phyloP scores from a whole-genome alignment of 1,139 yeast species.

The Kazachstania sp. region DNA sequence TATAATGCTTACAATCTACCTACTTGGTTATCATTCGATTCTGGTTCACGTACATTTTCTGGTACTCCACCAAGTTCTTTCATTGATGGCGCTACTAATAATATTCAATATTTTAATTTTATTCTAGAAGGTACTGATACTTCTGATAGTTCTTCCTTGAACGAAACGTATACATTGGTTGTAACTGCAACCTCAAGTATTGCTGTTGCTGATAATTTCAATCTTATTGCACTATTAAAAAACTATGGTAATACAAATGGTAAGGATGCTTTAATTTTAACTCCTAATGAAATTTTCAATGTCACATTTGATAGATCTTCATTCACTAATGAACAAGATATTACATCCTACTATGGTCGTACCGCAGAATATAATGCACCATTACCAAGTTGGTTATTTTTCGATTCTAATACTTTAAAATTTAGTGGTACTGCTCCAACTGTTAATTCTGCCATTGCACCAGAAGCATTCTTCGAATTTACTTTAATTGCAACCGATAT shows the following conservation, averaged over 20 bases:
- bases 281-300: constrained; percentile 57
- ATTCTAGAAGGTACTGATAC: constrained; percentile 59
- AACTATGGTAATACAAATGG: constrained; percentile 65
- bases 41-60: constrained; percentile 47
- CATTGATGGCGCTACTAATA: constrained; percentile 32
- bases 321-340: constrained; percentile 38
- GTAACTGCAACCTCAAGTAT: constrained; percentile 51
- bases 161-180: constrained; percentile 45
- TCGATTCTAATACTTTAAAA: constrained; percentile 52
- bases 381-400: constrained; percentile 80
- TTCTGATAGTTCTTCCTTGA: constrained; percentile 37
- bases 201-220: constrained; percentile 30
- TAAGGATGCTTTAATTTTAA: constrained; percentile 58
- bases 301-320: constrained; percentile 53
- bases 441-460: constrained; percentile 78
- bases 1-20: constrained; percentile 60
- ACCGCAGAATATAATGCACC: constrained; percentile 68
- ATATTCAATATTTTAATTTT: constrained; percentile 33
- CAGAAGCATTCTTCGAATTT: constrained; percentile 67
- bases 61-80: constrained; percentile 58
- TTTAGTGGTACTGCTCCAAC: constrained; percentile 86
- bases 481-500: constrained; percentile 73
- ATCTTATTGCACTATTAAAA: constrained; percentile 45
- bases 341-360: constrained; percentile 74
- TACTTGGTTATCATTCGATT: constrained; percentile 68